phyloP scores from a whole-genome alignment of 2,329 filamentous ascomycete species.

The Aspergillus novofumigatus region DNA sequence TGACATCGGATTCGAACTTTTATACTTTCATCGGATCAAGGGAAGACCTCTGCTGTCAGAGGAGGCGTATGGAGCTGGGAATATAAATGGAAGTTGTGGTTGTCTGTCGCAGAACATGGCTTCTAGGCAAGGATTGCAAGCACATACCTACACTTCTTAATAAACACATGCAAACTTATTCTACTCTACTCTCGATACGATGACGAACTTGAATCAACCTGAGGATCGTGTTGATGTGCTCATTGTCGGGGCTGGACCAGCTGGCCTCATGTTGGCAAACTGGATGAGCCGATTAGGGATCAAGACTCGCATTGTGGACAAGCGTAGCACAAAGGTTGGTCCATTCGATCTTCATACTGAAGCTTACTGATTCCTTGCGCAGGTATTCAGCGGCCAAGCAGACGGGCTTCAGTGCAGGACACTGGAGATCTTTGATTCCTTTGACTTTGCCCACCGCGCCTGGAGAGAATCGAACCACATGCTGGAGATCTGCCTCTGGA shows the following conservation, averaged over 20 bases:
- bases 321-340: constrained; percentile 6
- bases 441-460: constrained; percentile 61
- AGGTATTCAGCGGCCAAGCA: constrained; percentile 38
- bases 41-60: not conserved
- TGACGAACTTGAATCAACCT: not conserved
- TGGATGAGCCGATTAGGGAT: constrained; percentile 12
- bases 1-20: not conserved
- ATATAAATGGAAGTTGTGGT: not conserved
- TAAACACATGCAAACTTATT: not conserved
- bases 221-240: constrained; percentile 10
- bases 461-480: constrained; percentile 40
- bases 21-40: not conserved
- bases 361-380: not conserved
- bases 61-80: not conserved
- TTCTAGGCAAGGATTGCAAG: not conserved
- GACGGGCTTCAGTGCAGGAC: constrained; percentile 62
- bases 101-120: not conserved
- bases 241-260: constrained; percentile 13
- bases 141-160: not conserved
- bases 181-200: not conserved
- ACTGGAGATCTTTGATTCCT: constrained; percentile 69
- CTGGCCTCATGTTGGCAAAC: constrained; percentile 11
- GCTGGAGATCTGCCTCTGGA: constrained; percentile 40
- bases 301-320: constrained; percentile 14
- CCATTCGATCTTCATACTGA: not conserved